phyloP scores from a whole-genome alignment of 225 moss, liverwort and hornwort genomes.

The Rhytidiadelphus loreus region DNA sequence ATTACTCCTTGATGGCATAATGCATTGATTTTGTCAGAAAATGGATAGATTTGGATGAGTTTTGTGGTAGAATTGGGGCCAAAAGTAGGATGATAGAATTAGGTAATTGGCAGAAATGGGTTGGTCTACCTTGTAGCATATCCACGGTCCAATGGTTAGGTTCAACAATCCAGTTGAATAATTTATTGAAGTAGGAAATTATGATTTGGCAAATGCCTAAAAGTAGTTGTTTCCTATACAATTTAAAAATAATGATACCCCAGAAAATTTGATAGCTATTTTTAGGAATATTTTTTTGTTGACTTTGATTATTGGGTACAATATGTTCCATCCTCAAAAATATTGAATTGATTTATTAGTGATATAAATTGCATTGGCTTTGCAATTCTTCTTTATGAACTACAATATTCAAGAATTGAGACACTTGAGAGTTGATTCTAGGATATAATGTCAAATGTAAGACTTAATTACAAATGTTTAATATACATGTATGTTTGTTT shows the following conservation, averaged over 20 bases:
- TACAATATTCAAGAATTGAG: neutral
- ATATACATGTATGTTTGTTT: neutral
- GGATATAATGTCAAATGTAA: neutral
- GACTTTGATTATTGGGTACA: accelerated
- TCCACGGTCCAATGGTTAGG: too few species aligned
- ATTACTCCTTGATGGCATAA: too few species aligned
- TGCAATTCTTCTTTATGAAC: neutral
- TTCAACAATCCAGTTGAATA: accelerated
- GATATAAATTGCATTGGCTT: neutral
- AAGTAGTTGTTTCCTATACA: neutral
- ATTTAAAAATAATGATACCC: neutral
- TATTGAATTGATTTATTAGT: neutral
- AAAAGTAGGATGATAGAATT: too few species aligned
- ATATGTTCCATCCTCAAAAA: accelerated
- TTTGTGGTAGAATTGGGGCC: too few species aligned
- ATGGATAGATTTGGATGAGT: too few species aligned
- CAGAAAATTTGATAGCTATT: neutral
- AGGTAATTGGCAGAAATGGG: too few species aligned
- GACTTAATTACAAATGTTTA: too few species aligned
- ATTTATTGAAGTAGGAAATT: neutral
- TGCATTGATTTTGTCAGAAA: too few species aligned
- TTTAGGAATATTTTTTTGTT: neutral
- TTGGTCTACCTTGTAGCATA: too few species aligned
- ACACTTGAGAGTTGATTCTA: neutral
- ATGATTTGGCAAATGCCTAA: too few species aligned